A percentile compares a stretch with the other conserved stretches of the same genome.
These are phyloP conservation scores for Acrodontium crateriforme DNA, from an alignment of 2,329 filamentous ascomycete species.

Conservation along the genomic window DNA sequence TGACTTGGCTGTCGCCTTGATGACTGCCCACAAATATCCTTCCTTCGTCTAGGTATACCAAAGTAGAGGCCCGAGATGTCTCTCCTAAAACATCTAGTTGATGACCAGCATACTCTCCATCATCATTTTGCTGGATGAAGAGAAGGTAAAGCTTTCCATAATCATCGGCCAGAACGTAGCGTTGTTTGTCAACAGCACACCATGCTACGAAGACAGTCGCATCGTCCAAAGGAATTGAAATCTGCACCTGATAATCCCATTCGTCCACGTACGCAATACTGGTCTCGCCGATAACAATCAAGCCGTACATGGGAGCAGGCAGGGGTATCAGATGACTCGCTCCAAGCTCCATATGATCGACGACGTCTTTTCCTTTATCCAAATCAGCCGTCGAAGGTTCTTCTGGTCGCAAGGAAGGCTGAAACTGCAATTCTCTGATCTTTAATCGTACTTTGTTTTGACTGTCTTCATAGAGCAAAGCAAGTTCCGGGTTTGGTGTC, in stretches of 20 bases:
- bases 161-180: conserved; percentile 83
- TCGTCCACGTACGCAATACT: conserved; percentile 77
- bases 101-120: conserved; percentile 57
- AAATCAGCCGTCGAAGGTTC: conserved; percentile 39
- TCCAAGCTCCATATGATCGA: conserved; percentile 43
- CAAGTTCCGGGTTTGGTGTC: conserved; percentile 44
- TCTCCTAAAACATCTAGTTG: conserved; percentile 51
- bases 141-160: conserved; percentile 79
- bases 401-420: conserved; percentile 28
- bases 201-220: conserved; percentile 84
- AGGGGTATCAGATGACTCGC: conserved; percentile 50
- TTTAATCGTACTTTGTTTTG: conserved; percentile 39
- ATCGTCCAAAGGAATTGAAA: conserved; percentile 53
- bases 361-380: conserved; percentile 31
- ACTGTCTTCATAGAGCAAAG: conserved; percentile 51
- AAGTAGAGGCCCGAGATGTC: conserved; percentile 60
- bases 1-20: conserved; percentile 79
- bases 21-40: conserved; percentile 82
- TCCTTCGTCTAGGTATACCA: conserved; percentile 64
- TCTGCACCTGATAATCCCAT: conserved; percentile 47
- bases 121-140: conserved; percentile 53
- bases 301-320: conserved; percentile 39
- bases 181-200: conserved; percentile 67
- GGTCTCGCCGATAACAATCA: conserved; percentile 43
- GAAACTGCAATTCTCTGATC: conserved; percentile 41